phyloP scores from a whole-genome alignment of 345 rosid genomes.

The Anastatica hierochuntica region DNA sequence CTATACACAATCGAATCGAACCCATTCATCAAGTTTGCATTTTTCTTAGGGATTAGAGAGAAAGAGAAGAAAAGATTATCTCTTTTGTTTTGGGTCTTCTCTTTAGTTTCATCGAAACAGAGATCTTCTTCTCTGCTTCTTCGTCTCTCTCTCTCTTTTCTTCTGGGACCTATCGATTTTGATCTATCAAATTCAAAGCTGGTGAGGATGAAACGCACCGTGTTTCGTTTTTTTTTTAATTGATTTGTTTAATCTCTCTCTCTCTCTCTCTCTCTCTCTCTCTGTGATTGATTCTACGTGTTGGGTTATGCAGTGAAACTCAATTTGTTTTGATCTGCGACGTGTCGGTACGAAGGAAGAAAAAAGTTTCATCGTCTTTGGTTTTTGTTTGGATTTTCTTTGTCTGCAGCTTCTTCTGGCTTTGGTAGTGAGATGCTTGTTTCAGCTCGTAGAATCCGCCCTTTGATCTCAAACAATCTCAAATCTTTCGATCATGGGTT shows the following conservation, averaged over 20 bases:
- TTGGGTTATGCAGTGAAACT: slow-evolving; percentile 28
- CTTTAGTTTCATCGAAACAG: slow-evolving; percentile 2
- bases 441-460: slow-evolving; percentile 35
- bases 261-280: slow-evolving; percentile 2
- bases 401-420: slow-evolving; percentile 22
- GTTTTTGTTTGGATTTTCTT: not conserved
- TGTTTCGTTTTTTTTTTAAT: slow-evolving; percentile 8
- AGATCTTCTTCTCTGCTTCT: slow-evolving; percentile 19
- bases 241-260: not conserved
- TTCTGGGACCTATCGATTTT: slow-evolving; percentile 11
- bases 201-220: slow-evolving; percentile 12
- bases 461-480: slow-evolving; percentile 18
- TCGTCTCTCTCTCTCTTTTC: slow-evolving; percentile 8
- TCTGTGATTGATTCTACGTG: slow-evolving; percentile 21
- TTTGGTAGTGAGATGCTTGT: slow-evolving; percentile 44
- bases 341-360: slow-evolving; percentile 47
- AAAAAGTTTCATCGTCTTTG: slow-evolving; percentile 23
- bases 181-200: slow-evolving; percentile 22
- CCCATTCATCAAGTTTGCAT: slow-evolving; percentile 5
- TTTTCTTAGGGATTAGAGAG: slow-evolving; percentile 7
- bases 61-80: slow-evolving; percentile 18
- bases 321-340: slow-evolving; percentile 38
- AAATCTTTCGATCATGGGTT: slow-evolving; percentile 34
- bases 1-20: slow-evolving; percentile 12
- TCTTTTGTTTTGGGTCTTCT: too few species aligned